phyloP scores from a whole-genome alignment of 2,329 filamentous ascomycete genomes.

The Plenodomus biglobosus region DNA sequence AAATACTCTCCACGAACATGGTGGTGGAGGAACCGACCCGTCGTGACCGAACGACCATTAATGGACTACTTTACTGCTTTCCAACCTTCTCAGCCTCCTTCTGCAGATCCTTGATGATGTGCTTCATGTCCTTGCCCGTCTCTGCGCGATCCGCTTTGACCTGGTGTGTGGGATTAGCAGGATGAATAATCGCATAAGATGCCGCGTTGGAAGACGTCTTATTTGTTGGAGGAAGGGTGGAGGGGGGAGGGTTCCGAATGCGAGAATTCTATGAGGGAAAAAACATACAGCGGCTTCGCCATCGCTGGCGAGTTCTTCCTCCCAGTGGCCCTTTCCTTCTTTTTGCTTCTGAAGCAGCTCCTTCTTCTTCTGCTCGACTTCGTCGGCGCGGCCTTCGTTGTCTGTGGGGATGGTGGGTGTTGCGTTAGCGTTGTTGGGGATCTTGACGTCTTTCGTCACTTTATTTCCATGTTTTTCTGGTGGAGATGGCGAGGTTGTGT shows the following conservation, averaged over 20 bases:
- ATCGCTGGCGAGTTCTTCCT: constrained; percentile 47
- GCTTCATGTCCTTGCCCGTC: constrained; percentile 40
- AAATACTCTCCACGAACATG: no score
- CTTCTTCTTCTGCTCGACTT: constrained; percentile 49
- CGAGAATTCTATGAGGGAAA: no score
- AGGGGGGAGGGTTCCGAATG: no score
- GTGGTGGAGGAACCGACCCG: no score
- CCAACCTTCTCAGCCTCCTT: constrained; percentile 47
- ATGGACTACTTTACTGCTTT: background rate
- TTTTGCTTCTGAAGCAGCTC: constrained; percentile 49
- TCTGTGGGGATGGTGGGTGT: constrained; percentile 14
- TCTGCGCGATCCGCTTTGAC: constrained; percentile 50
- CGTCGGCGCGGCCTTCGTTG: constrained; percentile 39
- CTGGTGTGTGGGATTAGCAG: constrained; percentile 16
- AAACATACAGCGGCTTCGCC: constrained; percentile 47
- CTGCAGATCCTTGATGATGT: constrained; percentile 51
- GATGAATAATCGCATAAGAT: no score
- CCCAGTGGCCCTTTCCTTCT: constrained; percentile 48
- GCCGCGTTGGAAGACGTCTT: no score
- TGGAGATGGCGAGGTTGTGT: background rate
- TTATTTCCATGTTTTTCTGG: background rate
- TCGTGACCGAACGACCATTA: background rate
- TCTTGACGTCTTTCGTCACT: no score
- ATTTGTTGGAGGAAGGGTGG: no score
- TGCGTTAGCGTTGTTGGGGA: no score